Evolutionary conservation across 768 basidiomycete genomes (phyloP).

Genomic region (Pluteus cervinus): DNA sequence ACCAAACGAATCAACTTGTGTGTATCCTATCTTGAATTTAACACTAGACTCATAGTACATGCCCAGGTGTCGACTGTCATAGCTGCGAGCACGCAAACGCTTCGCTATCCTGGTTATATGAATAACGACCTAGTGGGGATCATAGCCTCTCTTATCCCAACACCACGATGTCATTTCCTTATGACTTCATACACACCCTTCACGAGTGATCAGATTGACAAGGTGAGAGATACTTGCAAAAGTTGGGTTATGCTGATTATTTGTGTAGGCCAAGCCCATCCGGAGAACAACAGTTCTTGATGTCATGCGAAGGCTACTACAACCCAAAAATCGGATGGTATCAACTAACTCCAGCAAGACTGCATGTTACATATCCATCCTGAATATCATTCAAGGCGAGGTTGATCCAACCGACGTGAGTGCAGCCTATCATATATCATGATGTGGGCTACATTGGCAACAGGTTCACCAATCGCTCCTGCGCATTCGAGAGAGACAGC

Average conservation of each 20-base stretch:
- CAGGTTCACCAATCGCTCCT: slow-evolving; percentile 97
- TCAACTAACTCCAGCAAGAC: slow-evolving; percentile 89
- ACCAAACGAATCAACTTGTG: slow-evolving; percentile 89
- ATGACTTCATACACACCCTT: slow-evolving; percentile 99
- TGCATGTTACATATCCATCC: slow-evolving; percentile 93
- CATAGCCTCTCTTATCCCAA: slow-evolving; percentile 93
- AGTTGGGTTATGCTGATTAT: neutral
- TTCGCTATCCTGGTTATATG: slow-evolving; percentile 98
- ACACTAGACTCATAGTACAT: slow-evolving; percentile 1
- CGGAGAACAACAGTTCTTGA: slow-evolving; percentile 96
- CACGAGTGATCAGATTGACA: slow-evolving; percentile 94
- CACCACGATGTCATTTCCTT: slow-evolving; percentile 95
- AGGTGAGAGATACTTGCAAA: slow-evolving; percentile 42
- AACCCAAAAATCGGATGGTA: slow-evolving; percentile 98
- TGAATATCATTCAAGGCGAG: slow-evolving; percentile 98
- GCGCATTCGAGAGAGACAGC: slow-evolving; percentile 91
- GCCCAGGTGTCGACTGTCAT: slow-evolving; percentile 91
- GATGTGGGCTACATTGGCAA: slow-evolving; percentile 1
- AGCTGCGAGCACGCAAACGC: slow-evolving; percentile 94
- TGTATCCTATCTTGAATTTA: slow-evolving; percentile 13
- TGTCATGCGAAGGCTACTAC: slow-evolving; percentile 95
- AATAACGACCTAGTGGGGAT: slow-evolving; percentile 99
- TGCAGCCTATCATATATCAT: slow-evolving; percentile 10
- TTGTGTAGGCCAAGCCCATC: slow-evolving; percentile 80
- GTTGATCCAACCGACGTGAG: slow-evolving; percentile 95